Evolutionary conservation across 1,139 yeast species (phyloP).

Genomic region (Hyphopichia khmerensis): DNA sequence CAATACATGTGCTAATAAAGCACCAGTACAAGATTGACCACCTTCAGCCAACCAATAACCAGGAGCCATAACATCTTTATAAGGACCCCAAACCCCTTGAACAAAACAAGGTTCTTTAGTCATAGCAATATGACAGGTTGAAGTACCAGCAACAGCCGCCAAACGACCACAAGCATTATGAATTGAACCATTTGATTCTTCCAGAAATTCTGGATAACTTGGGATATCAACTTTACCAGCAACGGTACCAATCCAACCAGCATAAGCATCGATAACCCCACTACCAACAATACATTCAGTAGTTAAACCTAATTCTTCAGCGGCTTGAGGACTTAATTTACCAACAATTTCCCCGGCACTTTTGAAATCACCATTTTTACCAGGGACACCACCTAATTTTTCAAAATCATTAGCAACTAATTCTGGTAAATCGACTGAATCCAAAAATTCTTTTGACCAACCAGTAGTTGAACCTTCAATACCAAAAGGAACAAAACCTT

Average conservation of each 20-base stretch:
- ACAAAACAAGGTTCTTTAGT: constrained; percentile 86
- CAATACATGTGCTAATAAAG: constrained; percentile 85
- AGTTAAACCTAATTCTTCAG: constrained; percentile 82
- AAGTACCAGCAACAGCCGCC: constrained; percentile 98
- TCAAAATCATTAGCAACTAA: constrained; percentile 73
- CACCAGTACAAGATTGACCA: constrained; percentile 97
- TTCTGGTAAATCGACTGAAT: constrained; percentile 68
- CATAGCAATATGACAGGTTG: constrained; percentile 93
- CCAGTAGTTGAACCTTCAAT: constrained; percentile 84
- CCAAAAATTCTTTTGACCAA: constrained; percentile 82
- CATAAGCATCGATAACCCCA: constrained; percentile 96
- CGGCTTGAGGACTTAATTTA: constrained; percentile 60
- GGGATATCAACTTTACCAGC: constrained; percentile 76
- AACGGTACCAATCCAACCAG: constrained; percentile 98
- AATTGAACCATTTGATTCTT: constrained; percentile 38
- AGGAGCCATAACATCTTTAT: constrained; percentile 85
- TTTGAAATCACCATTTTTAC: constrained; percentile 66
- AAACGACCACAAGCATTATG: constrained; percentile 74
- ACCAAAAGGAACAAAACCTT: constrained; percentile 90
- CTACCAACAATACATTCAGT: constrained; percentile 83
- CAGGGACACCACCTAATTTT: constrained; percentile 81
- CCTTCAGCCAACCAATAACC: constrained; percentile 98
- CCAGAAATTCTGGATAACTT: constrained; percentile 38
- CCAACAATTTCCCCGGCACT: constrained; percentile 92
- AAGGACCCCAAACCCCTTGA: constrained; percentile 98